phyloP scores from a whole-genome alignment of 441 rosid species.

The Pelargonium citronellum region DNA sequence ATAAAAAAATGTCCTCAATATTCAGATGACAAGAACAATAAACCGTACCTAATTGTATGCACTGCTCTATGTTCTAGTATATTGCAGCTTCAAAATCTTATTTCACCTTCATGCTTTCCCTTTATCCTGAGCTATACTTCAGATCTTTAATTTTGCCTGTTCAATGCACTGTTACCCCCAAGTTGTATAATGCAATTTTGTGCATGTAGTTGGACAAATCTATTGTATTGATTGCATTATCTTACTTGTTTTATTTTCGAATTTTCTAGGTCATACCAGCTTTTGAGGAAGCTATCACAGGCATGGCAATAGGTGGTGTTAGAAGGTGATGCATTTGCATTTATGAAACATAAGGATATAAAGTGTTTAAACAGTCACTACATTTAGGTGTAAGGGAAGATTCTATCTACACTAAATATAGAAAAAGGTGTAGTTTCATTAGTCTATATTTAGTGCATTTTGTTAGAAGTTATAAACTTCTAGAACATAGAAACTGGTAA shows the following conservation, averaged over 20 bases:
- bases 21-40: constrained; percentile 4
- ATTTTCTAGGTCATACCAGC: constrained; percentile 82
- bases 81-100: no score
- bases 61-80: not conserved
- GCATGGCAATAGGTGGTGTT: constrained; percentile 83
- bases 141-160: not conserved
- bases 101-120: no score
- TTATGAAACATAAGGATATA: constrained; percentile 13
- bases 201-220: not conserved
- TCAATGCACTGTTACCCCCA: not conserved
- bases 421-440: not conserved
- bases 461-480: constrained; percentile 1
- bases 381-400: not conserved
- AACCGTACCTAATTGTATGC: constrained; percentile 8
- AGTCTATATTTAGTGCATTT: not conserved
- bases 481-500: not conserved
- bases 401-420: not conserved
- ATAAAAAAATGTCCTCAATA: not conserved
- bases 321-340: constrained; percentile 61
- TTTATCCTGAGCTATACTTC: not conserved
- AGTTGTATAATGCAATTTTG: not conserved
- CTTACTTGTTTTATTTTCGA: constrained; percentile 12
- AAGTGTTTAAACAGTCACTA: not conserved
- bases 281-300: constrained; percentile 88
- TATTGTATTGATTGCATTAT: not conserved